Base-by-base conservation (phyloP, 1,284 basidiomycete genomes). In the Flammula alnicola region DNA sequence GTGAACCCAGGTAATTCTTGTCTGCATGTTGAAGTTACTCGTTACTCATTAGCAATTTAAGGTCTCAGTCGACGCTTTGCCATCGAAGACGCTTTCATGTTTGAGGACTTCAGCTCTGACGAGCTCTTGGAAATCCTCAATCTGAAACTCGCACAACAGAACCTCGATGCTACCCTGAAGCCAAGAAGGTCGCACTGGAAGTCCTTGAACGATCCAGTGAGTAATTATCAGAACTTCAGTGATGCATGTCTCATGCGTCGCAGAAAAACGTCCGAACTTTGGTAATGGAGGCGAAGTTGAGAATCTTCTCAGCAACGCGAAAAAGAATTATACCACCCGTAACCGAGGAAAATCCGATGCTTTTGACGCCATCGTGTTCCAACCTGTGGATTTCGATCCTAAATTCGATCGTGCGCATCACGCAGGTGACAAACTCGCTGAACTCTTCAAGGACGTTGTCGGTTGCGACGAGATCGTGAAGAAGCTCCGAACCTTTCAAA, bases 241-340 rank as follows among this genome's bases (percentile, higher is more conserved):
- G n/a, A n/a, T n/a, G n/a, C n/a, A n/a, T n/a, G n/a, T 3, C 57
- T 77, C 3, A 71, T 86, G 4, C 69, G 67, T 33, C 79, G 82
- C 4, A 67, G 74, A 79, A 35, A 79, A 75, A 46, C 73, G 79
- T 2, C 83, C 84, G 3, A 84, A 86, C 62, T 86, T 86, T 57
- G 84, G 84, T 1, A 86, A 86, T 54, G 80, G 69, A 1, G 86
- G 86, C 1, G 84, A 79, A 55, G 83, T 88, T 4, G 84, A 88
- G 55, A 88, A 87, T 55, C 30, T 86, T 4, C 68, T 88, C 5
- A 68, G 69, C 0, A 59, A 71, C 23, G 84, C 84, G 0, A 88
- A 88, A 57, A 59, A 54, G 6, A 70, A 70, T 14, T 79, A 76
- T 54, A 73, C 79, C 54, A 60, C 66, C 23, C 78, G 84, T 5